Evolutionary conservation across 768 basidiomycete species (phyloP), one percentile per base, ranked within the genome.

Genomic region (Collybia nuda): DNA sequence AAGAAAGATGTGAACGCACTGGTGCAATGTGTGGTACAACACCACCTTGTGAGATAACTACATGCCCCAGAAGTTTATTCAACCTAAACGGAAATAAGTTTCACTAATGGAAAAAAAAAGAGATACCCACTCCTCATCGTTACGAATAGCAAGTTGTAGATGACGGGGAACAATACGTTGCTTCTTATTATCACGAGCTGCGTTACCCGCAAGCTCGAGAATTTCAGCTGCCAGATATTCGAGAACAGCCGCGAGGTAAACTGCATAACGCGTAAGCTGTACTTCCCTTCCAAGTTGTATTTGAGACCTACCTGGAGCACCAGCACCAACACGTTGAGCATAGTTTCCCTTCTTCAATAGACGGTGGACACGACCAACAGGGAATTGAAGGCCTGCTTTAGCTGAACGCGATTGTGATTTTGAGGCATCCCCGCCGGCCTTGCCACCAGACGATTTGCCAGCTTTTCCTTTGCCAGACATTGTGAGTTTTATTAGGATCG

Each of bases 31-130:
- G 76, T 17, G 89, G 88, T 17, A 87, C 84, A 48, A 90, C 88
- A 78, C 91, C 92, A 70, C 92, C 92, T 67, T 93, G 90, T 19
- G 88, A 91, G 75, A 94, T 93, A 65, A 90, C 85, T 57, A 93
- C 92, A 49, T 84, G 77, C 17, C 90, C 90, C 50, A 94, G 82
- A 56, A 93, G 86, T 59, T 83, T 88, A 74, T 88, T 86, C 59
- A 90, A 69, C 68, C 84, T 84, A 43, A 22, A 18, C 19, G 43
- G 44, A 38, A 50, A 47, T 36, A 48, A 50, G 22, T 44, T 18
- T 18, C 15, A 11, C 8, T 35, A 40, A 36, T 17, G 14, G 14
- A 8, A 29, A 26, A 12, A 23, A 44, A 22, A 3, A 48, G 29
- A 22, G 51, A 48, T 72, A 53, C 64, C 72, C 56, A 57, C 80